These are phyloP conservation scores for Podaxis sp. DNA, from an alignment of 768 basidiomycete genomes.

Conservation along the genomic window DNA sequence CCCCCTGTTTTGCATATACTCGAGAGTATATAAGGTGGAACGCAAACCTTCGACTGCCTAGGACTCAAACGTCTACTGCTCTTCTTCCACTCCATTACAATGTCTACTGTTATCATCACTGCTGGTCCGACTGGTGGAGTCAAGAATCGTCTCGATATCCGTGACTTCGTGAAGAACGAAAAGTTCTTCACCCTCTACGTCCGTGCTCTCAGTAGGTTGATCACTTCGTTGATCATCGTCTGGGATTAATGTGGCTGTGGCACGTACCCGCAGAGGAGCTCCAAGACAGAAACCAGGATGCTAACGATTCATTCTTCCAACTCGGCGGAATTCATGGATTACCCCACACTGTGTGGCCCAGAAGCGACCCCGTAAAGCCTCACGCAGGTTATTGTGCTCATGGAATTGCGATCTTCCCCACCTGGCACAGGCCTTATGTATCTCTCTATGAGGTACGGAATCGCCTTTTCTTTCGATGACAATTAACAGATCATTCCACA, in stretches of 20 bases:
- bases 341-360: conserved; percentile 42
- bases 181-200: conserved; percentile 52
- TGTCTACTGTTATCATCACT: neutral
- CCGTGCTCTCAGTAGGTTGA: conserved; percentile 44
- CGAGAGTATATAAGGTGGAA: too few species aligned
- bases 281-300: conserved; percentile 1
- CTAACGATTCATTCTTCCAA: conserved; percentile 36
- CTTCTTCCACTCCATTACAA: too few species aligned
- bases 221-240: neutral
- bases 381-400: conserved; percentile 54
- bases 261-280: neutral
- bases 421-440: conserved; percentile 57
- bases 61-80: too few species aligned
- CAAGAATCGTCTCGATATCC: conserved; percentile 40
- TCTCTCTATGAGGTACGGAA: conserved; percentile 46
- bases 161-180: conserved; percentile 40
- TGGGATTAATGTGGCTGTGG: neutral
- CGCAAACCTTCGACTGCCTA: too few species aligned
- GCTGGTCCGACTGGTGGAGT: conserved; percentile 3
- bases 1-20: too few species aligned
- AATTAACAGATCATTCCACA: neutral
- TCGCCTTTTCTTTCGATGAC: neutral
- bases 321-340: conserved; percentile 52
- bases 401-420: conserved; percentile 51
- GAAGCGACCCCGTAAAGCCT: conserved; percentile 24